These are phyloP conservation scores for Hericium erinaceus DNA, from an alignment of 768 basidiomycete genomes.

Conservation along the genomic window DNA sequence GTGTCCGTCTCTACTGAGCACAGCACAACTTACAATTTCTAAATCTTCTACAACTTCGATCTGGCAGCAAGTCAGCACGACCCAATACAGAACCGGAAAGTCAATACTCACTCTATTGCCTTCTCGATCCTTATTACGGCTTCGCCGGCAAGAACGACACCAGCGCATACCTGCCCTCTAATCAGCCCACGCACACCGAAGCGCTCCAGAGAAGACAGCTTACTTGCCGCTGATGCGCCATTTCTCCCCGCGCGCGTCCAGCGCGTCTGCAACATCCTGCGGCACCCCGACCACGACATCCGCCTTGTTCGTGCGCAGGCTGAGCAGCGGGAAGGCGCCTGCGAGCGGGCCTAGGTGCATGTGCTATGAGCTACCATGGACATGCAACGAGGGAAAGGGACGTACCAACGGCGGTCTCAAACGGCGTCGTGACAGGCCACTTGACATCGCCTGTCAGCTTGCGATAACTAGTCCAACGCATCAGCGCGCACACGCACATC, in stretches of 20 bases:
- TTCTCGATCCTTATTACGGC: not conserved
- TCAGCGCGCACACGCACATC: not conserved
- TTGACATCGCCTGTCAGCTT: conserved; percentile 83
- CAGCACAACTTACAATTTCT: too few relatives aligned
- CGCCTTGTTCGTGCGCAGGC: conserved; percentile 90
- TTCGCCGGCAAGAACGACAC: not conserved
- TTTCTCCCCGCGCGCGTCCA: conserved; percentile 55
- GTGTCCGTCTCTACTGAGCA: too few relatives aligned
- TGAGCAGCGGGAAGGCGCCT: conserved; percentile 72
- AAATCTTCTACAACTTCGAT: too few relatives aligned
- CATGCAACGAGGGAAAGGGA: not conserved
- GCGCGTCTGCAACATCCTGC: conserved; percentile 53
- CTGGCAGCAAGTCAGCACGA: too few relatives aligned
- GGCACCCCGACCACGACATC: conserved; percentile 84
- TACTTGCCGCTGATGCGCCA: conserved; percentile 82
- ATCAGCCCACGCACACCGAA: too few relatives aligned
- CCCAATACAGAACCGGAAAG: too few relatives aligned
- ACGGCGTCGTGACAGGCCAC: conserved; percentile 80
- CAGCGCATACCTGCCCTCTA: not conserved
- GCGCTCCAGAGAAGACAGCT: conserved; percentile 13
- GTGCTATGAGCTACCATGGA: not conserved
- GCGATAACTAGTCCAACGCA: not conserved
- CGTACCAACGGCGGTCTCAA: conserved; percentile 62
- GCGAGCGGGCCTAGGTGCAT: conserved; percentile 54
- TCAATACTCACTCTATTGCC: too few relatives aligned